Evolutionary conservation across 2,329 filamentous ascomycete species (phyloP).

Genomic region (Madurella mycetomatis): DNA sequence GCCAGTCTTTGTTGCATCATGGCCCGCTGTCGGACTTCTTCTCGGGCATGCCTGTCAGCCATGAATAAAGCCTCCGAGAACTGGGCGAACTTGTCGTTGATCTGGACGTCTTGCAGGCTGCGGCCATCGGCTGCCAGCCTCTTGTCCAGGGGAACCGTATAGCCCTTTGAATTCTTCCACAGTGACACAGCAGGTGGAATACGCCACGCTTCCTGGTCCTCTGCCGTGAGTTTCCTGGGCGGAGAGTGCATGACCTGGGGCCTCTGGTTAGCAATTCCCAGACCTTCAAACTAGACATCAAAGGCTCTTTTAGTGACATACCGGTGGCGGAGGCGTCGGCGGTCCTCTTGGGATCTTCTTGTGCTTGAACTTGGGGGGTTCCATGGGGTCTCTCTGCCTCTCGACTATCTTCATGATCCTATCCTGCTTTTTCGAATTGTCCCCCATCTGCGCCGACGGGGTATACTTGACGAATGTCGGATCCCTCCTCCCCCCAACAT

Average conservation of each 20-base stretch:
- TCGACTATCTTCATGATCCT: conserved; percentile 99
- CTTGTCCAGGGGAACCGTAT: conserved; percentile 94
- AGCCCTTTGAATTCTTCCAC: conserved; percentile 99
- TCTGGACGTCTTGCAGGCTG: conserved; percentile 85
- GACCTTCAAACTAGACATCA: not conserved
- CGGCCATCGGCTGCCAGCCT: conserved; percentile 89
- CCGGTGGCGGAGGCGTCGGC: conserved; percentile 84
- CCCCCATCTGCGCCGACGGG: conserved; percentile 94
- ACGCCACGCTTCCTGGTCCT: conserved; percentile 96
- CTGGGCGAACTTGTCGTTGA: conserved; percentile 98
- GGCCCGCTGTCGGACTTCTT: conserved; percentile 88
- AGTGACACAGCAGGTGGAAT: conserved; percentile 85
- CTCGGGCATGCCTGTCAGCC: conserved; percentile 87
- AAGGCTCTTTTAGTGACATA: not conserved
- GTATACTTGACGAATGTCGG: conserved; percentile 95
- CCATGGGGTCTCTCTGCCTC: conserved; percentile 88
- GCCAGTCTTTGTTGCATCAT: conserved; percentile 94
- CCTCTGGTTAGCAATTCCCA: not conserved
- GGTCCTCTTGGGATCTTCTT: conserved; percentile 96
- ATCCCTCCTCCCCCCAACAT: conserved; percentile 72
- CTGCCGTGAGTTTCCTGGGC: conserved; percentile 88
- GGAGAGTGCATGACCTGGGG: conserved; percentile 76
- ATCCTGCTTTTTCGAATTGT: conserved; percentile 78
- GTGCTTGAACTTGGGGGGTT: conserved; percentile 97
- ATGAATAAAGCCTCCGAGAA: conserved; percentile 93